These are phyloP conservation scores for Ramularia collo-cygni DNA, from an alignment of 2,329 filamentous ascomycete species.

Conservation along the genomic window DNA sequence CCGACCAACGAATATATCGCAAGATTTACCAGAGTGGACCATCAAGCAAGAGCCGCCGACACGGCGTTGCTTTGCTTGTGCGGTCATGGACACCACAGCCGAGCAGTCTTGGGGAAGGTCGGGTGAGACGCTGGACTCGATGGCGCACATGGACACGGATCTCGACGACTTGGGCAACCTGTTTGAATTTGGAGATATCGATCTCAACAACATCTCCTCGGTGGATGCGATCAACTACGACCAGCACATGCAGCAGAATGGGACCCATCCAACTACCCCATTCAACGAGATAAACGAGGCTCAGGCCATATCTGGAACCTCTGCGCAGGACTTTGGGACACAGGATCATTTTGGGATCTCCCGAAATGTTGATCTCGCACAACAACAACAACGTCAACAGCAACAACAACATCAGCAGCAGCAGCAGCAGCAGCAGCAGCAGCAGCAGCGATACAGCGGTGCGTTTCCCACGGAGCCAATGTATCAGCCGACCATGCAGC, in stretches of 20 bases:
- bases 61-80: not conserved
- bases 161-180: conserved; percentile 40
- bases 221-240: conserved; percentile 19
- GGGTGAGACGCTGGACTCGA: conserved; percentile 34
- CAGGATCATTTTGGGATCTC: conserved; percentile 22
- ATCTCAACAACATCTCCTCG: conserved; percentile 24
- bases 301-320: conserved; percentile 15
- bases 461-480: conserved; percentile 18
- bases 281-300: conserved; percentile 24
- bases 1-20: conserved; percentile 2
- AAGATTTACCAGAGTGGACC: no score
- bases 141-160: conserved; percentile 32
- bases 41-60: no score
- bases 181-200: conserved; percentile 35
- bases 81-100: conserved; percentile 22
- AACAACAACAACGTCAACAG: conserved; percentile 2
- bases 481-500: conserved; percentile 24
- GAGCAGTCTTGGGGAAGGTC: conserved; percentile 34
- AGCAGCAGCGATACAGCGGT: conserved; percentile 10
- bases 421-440: conserved; percentile 13
- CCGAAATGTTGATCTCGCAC: conserved; percentile 8
- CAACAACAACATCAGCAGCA: no score
- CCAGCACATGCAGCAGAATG: conserved; percentile 19
- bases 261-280: conserved; percentile 25
- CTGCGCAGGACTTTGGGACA: conserved; percentile 27